A percentile compares a stretch with the other conserved stretches of the same genome.
phyloP scores from a whole-genome alignment of 1,284 basidiomycete species.

The Pascua guehoae region DNA sequence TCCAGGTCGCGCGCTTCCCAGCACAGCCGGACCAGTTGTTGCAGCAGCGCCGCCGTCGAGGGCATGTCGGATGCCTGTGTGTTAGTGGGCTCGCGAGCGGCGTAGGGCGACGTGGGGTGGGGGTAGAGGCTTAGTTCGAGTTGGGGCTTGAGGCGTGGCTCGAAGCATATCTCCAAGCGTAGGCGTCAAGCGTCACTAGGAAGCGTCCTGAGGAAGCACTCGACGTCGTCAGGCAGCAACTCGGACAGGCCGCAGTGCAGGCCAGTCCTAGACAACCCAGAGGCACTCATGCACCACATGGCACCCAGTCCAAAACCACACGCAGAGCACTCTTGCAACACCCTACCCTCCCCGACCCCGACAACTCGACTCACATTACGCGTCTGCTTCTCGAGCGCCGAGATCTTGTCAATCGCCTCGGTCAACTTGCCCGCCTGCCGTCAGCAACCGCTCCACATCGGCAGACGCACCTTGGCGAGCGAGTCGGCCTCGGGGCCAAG shows the following conservation, averaged over 20 bases:
- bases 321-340: too few relatives aligned
- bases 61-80: conserved; percentile 81
- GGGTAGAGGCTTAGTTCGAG: too few relatives aligned
- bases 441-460: conserved; percentile 3
- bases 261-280: background rate
- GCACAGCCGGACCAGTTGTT: conserved; percentile 65
- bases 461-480: conserved; percentile 48
- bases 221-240: too few relatives aligned
- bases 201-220: too few relatives aligned
- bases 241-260: conserved; percentile 15
- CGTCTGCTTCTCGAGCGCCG: conserved; percentile 89
- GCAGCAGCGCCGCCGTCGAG: conserved; percentile 83
- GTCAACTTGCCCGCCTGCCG: conserved; percentile 65
- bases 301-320: background rate
- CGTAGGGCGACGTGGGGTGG: background rate
- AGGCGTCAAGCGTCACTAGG: too few relatives aligned
- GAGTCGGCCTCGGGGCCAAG: conserved; percentile 51
- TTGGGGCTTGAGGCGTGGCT: too few relatives aligned
- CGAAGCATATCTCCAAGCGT: too few relatives aligned
- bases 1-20: conserved; percentile 63
- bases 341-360: background rate
- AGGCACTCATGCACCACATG: too few relatives aligned
- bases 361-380: conserved; percentile 67
- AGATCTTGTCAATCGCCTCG: conserved; percentile 84
- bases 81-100: too few relatives aligned